Evolutionary conservation across 495 filamentous ascomycete genomes (phyloP), one percentile per base, ranked within the genome.

Genomic region (Hyphodiscus hymeniophilus): DNA sequence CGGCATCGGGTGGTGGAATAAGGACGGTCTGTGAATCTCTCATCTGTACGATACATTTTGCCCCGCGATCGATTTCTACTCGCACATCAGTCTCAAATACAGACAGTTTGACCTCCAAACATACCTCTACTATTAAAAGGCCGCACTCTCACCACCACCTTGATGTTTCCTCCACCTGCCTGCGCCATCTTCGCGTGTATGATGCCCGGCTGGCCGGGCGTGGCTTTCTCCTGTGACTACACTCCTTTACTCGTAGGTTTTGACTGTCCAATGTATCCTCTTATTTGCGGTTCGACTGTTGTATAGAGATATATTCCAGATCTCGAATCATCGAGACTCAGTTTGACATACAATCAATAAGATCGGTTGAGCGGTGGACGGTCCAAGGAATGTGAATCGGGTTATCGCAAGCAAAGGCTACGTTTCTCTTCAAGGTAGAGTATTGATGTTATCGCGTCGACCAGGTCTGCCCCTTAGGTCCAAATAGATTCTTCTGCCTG

Each of bases 41-140:
- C 92, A 99, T 99, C 51, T 89, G 86, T 13, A 99, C 87, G 56
- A 97, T 92, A 76, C 91, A 95, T 94, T 89, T 90, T 80, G 92
- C 84, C 44, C 78, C 76, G 60, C 94, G 78, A 50, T 94, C 90
- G 58, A 82, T 75, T 77, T 97, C 89, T 95, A 34, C 7, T 35
- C 12, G 24, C 6, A 28, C 26, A 45, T 13, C 16, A 5, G 30
- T 11, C n/a, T n/a, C 16, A 17, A 16, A 21, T 13, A 22, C 23
- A 18, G 10, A 17, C 1, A 18, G 17, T 2, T 20, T 7, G 30
- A 47, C 36, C 47, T 40, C 16, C 10, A 56, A 41, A 62, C 80
- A 67, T 71, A 91, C 90, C 91, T 89, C 90, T 82, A 57, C 76
- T 75, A 66, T 95, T 95, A 67, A 95, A 96, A 24, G 91, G 89